These are phyloP conservation scores for Somion occarium DNA, from an alignment of 1,284 basidiomycete genomes.

Conservation along the genomic window DNA sequence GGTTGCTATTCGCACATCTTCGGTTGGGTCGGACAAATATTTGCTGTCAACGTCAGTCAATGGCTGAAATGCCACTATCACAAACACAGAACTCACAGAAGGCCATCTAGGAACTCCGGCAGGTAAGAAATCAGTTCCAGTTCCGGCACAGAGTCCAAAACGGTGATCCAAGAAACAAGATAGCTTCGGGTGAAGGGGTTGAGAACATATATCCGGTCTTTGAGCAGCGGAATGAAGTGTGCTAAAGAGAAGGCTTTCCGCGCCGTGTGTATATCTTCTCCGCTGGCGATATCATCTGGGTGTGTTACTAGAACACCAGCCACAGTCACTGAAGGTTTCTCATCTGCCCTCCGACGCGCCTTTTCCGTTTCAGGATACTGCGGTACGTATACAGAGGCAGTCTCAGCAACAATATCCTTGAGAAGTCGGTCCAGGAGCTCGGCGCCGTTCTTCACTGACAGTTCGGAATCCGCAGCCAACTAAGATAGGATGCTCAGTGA, in stretches of 20 bases:
- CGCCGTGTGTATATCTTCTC: slow-evolving; percentile 39
- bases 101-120: slow-evolving; percentile 91
- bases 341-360: slow-evolving; percentile 42
- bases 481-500: slow-evolving; percentile 30
- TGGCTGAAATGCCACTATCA: neutral
- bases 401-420: slow-evolving; percentile 97
- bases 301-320: slow-evolving; percentile 56
- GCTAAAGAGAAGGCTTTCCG: slow-evolving; percentile 88
- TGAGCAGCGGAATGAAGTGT: slow-evolving; percentile 90
- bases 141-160: slow-evolving; percentile 95
- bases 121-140: slow-evolving; percentile 93
- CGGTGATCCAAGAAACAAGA: slow-evolving; percentile 94
- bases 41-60: slow-evolving; percentile 47
- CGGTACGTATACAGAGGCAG: slow-evolving; percentile 92
- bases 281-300: slow-evolving; percentile 47
- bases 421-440: slow-evolving; percentile 96
- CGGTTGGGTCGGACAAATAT: slow-evolving; percentile 93
- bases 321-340: slow-evolving; percentile 19
- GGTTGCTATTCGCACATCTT: slow-evolving; percentile 90
- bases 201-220: slow-evolving; percentile 92
- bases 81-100: slow-evolving; percentile 60
- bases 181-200: slow-evolving; percentile 96
- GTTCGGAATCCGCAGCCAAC: slow-evolving; percentile 95
- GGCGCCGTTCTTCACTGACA: slow-evolving; percentile 98
- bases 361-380: slow-evolving; percentile 80